Evolutionary conservation across 116 monocot species (phyloP).

Genomic region (Thalassia testudinum): DNA sequence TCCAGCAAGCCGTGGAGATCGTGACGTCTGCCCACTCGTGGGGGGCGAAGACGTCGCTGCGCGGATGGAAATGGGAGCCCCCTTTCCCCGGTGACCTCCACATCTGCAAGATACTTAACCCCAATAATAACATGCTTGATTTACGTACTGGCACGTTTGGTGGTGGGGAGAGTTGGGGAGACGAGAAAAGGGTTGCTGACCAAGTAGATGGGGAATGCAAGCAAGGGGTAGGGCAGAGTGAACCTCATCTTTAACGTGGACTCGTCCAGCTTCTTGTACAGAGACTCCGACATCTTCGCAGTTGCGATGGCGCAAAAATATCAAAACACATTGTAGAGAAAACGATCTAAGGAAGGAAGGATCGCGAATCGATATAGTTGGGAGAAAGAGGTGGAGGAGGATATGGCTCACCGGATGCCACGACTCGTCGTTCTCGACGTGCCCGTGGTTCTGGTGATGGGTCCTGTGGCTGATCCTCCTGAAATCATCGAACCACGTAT

Average conservation of each 20-base stretch:
- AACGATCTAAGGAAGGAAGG: not conserved
- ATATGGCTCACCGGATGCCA: too few species aligned
- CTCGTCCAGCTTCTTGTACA: not conserved
- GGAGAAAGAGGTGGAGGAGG: not conserved
- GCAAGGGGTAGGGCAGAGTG: not conserved
- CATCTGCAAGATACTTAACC: too few species aligned
- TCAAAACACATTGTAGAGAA: not conserved
- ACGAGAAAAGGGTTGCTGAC: too few species aligned
- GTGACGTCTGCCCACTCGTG: conserved; percentile 22
- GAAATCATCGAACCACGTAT: too few species aligned
- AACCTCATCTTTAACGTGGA: not conserved
- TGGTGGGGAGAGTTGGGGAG: too few species aligned
- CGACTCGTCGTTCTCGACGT: too few species aligned
- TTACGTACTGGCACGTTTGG: too few species aligned
- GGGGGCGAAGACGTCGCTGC: conserved; percentile 34
- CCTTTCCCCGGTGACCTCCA: conserved; percentile 33
- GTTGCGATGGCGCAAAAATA: not conserved
- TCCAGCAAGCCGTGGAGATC: conserved; percentile 30
- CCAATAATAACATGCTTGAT: too few species aligned
- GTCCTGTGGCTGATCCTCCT: too few species aligned
- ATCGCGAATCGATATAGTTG: not conserved
- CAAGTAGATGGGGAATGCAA: not conserved
- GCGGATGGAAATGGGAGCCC: conserved; percentile 36
- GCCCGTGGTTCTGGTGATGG: too few species aligned
- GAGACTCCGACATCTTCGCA: not conserved